These are phyloP conservation scores for Eimeria sp. DNA, from an alignment of 169 alveolate species.

Conservation along the genomic window DNA sequence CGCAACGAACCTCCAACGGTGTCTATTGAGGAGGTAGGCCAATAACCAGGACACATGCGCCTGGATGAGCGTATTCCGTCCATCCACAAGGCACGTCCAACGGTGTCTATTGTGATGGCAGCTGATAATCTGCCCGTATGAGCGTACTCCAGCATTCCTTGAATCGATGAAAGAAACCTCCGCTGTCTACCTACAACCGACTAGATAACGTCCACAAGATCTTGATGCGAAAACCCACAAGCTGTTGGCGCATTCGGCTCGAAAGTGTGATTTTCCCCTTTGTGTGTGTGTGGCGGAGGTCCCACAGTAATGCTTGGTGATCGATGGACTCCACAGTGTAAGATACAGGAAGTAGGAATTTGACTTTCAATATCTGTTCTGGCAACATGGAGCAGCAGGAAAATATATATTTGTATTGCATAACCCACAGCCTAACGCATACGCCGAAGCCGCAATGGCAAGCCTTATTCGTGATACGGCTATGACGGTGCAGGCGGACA, in stretches of 20 bases:
- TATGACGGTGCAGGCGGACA: neutral
- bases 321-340: neutral
- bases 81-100: neutral
- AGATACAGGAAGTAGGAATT: neutral
- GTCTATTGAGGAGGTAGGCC: too few species aligned
- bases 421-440: conserved; percentile 1
- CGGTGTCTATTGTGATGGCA: neutral
- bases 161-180: neutral
- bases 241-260: neutral
- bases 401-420: neutral
- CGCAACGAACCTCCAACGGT: neutral
- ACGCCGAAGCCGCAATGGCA: neutral
- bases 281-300: neutral
- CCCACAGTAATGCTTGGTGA: neutral
- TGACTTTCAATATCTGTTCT: neutral
- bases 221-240: neutral
- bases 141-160: neutral
- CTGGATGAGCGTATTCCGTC: neutral
- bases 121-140: neutral
- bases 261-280: neutral
- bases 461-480: neutral
- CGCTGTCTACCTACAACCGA: neutral
- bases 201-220: neutral
- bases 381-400: neutral
- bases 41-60: too few species aligned